These are phyloP conservation scores for Elaeagnus macrophylla DNA, from an alignment of 306 rosid genomes.

Conservation along the genomic window DNA sequence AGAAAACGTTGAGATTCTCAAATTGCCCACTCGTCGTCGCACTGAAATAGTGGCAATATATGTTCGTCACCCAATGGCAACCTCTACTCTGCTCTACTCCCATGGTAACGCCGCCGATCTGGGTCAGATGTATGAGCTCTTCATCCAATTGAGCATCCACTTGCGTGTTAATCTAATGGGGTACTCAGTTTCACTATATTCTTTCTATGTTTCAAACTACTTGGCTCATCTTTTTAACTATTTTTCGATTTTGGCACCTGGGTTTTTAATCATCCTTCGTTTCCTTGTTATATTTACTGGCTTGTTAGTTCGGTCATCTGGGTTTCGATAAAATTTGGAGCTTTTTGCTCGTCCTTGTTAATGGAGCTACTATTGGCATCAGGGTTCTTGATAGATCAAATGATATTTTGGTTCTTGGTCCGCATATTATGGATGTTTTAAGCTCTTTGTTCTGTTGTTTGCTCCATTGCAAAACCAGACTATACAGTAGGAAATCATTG, in stretches of 20 bases:
- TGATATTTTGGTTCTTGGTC: neutral
- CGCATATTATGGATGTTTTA: neutral
- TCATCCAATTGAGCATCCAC: constrained; percentile 76
- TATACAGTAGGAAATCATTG: too few relatives aligned
- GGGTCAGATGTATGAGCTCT: constrained; percentile 95
- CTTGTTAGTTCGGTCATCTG: constrained; percentile 11
- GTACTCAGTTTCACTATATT: constrained; percentile 27
- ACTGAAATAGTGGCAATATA: constrained; percentile 71
- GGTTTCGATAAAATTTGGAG: constrained; percentile 8
- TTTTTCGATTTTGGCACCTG: neutral
- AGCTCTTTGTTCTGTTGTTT: neutral
- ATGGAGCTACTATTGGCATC: constrained; percentile 3
- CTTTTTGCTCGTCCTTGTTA: neutral
- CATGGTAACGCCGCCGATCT: constrained; percentile 99
- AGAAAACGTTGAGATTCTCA: constrained; percentile 76
- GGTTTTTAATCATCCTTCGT: neutral
- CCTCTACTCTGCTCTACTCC: constrained; percentile 76
- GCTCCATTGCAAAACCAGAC: neutral
- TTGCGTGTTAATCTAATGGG: constrained; percentile 86
- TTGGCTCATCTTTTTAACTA: neutral
- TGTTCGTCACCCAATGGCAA: constrained; percentile 83
- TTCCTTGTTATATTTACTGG: neutral
- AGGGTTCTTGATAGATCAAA: constrained; percentile 10
- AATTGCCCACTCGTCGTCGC: constrained; percentile 68
- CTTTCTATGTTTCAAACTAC: neutral